Base-by-base conservation (phyloP, 2,329 filamentous ascomycete species). In the Apiospora sp. region DNA sequence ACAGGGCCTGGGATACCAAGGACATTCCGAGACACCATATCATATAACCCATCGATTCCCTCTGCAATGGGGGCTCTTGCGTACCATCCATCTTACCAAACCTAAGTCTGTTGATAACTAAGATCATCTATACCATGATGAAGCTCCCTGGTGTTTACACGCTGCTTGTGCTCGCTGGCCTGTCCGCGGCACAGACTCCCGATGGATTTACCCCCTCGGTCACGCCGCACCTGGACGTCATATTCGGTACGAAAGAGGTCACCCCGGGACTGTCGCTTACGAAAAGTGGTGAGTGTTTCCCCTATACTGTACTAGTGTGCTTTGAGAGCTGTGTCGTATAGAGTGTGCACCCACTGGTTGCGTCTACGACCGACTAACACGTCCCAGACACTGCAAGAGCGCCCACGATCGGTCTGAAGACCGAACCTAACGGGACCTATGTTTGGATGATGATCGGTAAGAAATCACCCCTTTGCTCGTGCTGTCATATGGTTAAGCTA, bases 391-490 rank as follows among this genome's bases (percentile, higher is more conserved):
- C 78, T 13, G 71, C 77, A 4, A 74, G 75, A 48, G 78, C 79
- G 71, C 79, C 78, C 22, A 79, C 77, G 1, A 79, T 80, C 41
- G 79, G 77, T 2, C 61, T 79, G 46, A 72, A 75, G 14, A 75
- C 71, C 12, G 48, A 74, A n/a, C 75, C 75, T 1, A 75, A 77
- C 37, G 76, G 75, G 24, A 77, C 74, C 37, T 80, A 80, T 30
- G 22, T 80, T 13, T 80, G 77, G 77, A 78, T 80, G 77, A 71
- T 80, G 74, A 78, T 81, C 68, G 75, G 79, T 78, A 70, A 68
- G 70, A 27, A 22, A 22, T 34, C 4, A 22, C 46, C 22, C 46
- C n/a, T 71, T 22, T n/a, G 13, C 54, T 69, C 10, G 19, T 30
- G 16, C n/a, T 49, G n/a, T 24, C 30, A 1, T 27, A n/a, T 27